Conservation (phyloP, 768 basidiomycete genomes). For the Mycena polygramma region DNA sequence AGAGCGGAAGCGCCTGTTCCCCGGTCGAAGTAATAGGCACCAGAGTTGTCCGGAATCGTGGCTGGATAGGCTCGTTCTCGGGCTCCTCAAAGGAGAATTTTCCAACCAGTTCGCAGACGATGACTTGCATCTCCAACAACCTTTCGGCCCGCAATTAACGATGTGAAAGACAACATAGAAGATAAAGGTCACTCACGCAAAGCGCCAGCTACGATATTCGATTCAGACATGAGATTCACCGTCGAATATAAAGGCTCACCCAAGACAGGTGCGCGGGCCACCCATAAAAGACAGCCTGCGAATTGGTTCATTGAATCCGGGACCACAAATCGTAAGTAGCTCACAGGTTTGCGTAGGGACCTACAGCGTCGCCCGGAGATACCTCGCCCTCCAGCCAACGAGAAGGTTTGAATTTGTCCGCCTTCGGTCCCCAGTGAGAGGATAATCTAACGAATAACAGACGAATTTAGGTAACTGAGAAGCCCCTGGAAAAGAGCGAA, state of each 20-base stretch:
- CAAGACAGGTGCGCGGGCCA: constrained; percentile 20
- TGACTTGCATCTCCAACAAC: no score
- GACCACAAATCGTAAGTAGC: not conserved
- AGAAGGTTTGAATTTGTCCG: constrained; percentile 10
- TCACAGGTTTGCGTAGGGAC: constrained; percentile 32
- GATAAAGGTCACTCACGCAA: constrained; percentile 1
- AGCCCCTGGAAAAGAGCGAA: not conserved
- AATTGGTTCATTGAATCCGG: no score
- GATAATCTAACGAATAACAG: not conserved
- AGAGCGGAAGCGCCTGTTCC: no score
- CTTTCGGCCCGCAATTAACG: no score
- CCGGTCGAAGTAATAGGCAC: no score
- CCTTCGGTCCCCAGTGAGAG: constrained; percentile 24
- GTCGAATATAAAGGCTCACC: not conserved
- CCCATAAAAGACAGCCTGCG: constrained; percentile 21
- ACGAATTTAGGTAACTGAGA: not conserved
- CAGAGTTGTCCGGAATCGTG: no score
- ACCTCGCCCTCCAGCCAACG: constrained; percentile 17
- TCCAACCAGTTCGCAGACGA: no score
- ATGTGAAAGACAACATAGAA: no score
- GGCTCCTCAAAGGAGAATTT: no score
- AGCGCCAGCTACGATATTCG: constrained; percentile 4
- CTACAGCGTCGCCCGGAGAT: constrained; percentile 5
- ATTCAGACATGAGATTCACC: not conserved
- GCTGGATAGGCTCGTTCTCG: no score